Evolutionary conservation across 805 yeast genomes (phyloP).

Genomic region (Pichia occidentalis): DNA sequence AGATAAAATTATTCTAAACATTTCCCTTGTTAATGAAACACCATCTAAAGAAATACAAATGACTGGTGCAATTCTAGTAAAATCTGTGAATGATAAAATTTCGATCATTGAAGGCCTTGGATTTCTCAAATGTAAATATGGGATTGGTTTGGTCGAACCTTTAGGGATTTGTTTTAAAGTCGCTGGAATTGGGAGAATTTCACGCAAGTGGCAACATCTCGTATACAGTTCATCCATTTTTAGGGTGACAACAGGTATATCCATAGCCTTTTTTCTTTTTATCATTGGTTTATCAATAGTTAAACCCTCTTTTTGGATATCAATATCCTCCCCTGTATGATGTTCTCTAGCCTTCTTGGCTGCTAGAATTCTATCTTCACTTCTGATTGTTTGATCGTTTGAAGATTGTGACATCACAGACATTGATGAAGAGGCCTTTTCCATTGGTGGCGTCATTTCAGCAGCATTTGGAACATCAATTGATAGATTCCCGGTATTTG

Average conservation of each 20-base stretch:
- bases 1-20: slow-evolving; percentile 66
- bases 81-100: slow-evolving; percentile 81
- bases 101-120: slow-evolving; percentile 90
- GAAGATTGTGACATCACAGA: slow-evolving; percentile 17
- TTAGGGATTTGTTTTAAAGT: slow-evolving; percentile 75
- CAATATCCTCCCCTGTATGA: slow-evolving; percentile 19
- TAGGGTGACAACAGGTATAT: slow-evolving; percentile 32
- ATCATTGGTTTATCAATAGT: slow-evolving; percentile 69
- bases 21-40: slow-evolving; percentile 63
- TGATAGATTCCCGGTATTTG: no score
- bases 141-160: slow-evolving; percentile 70
- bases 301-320: slow-evolving; percentile 22
- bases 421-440: slow-evolving; percentile 14
- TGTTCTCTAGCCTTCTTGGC: slow-evolving; percentile 26
- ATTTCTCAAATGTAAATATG: slow-evolving; percentile 64
- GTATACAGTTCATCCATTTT: slow-evolving; percentile 73
- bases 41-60: slow-evolving; percentile 74
- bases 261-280: slow-evolving; percentile 31
- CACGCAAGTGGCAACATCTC: slow-evolving; percentile 87
- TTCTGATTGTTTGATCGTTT: slow-evolving; percentile 25
- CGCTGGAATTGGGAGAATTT: slow-evolving; percentile 87
- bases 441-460: slow-evolving; percentile 18
- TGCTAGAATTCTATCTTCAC: slow-evolving; percentile 26
- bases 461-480: no score
- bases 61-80: slow-evolving; percentile 78